Conservation (phyloP, 192 early-diverging fungal species). For the Coemansia sp. region DNA sequence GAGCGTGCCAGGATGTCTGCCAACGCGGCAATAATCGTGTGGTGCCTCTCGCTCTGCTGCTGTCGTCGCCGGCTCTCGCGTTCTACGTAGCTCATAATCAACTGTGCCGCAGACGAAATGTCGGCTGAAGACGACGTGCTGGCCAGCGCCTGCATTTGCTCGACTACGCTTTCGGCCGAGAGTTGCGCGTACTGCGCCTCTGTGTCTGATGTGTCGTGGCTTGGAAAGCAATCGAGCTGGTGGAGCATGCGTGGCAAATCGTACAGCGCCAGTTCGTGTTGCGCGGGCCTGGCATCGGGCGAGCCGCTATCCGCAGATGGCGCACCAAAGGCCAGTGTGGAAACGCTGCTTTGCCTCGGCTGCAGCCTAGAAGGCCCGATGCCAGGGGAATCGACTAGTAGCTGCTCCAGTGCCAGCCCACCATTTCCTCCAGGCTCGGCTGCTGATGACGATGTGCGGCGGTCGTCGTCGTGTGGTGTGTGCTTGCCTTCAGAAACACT, state of each 20-base stretch:
- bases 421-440: not conserved
- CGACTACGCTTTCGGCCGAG: slow-evolving; percentile 22
- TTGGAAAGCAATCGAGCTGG: slow-evolving; percentile 27
- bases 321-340: not conserved
- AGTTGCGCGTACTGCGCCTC: slow-evolving; percentile 2
- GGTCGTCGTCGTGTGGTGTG: slow-evolving; percentile 35
- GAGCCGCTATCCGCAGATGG: not conserved
- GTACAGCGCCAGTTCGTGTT: slow-evolving; percentile 8
- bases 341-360: not conserved
- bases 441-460: slow-evolving; percentile 11
- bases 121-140: slow-evolving; percentile 21
- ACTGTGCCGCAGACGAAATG: slow-evolving; percentile 33
- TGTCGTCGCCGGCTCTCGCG: slow-evolving; percentile 46
- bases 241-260: slow-evolving; percentile 38
- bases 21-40: slow-evolving; percentile 37
- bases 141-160: slow-evolving; percentile 37
- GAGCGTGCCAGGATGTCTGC: slow-evolving; percentile 40
- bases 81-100: slow-evolving; percentile 48
- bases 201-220: slow-evolving; percentile 8
- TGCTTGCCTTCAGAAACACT: slow-evolving; percentile 33
- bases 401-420: slow-evolving; percentile 11
- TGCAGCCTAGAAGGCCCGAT: not conserved
- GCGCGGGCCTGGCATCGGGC: not conserved
- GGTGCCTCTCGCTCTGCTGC: slow-evolving; percentile 48
- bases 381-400: not conserved